phyloP scores from a whole-genome alignment of 1,139 yeast species.

The Nakaseomyces bracarensis region DNA sequence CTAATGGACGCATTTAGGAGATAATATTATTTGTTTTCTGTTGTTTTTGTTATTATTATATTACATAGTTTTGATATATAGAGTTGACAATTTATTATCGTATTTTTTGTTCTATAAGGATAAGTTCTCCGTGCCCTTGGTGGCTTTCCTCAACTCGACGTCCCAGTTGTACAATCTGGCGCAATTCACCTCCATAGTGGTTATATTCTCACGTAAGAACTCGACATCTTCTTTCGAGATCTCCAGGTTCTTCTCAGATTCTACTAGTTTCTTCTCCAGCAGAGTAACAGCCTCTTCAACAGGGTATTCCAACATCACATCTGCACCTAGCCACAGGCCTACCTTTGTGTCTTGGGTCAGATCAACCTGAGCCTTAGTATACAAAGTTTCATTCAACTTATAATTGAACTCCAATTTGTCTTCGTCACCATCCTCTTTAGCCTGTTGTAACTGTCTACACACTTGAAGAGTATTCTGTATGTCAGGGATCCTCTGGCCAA shows the following conservation, averaged over 20 bases:
- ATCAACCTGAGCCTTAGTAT: slow-evolving; percentile 63
- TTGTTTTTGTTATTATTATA: too few relatives aligned
- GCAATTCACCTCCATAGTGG: slow-evolving; percentile 96
- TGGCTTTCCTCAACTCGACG: slow-evolving; percentile 64
- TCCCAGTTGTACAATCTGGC: slow-evolving; percentile 96
- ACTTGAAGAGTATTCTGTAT: slow-evolving; percentile 73
- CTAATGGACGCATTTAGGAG: slow-evolving; percentile 30
- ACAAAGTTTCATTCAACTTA: slow-evolving; percentile 87
- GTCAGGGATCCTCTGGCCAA: slow-evolving; percentile 78
- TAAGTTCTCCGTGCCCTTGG: slow-evolving; percentile 27
- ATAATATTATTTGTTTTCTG: slow-evolving; percentile 13
- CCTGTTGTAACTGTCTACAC: slow-evolving; percentile 48
- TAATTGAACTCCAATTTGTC: slow-evolving; percentile 59
- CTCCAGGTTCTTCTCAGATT: slow-evolving; percentile 52
- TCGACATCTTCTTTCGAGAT: slow-evolving; percentile 78
- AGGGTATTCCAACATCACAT: slow-evolving; percentile 93
- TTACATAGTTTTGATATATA: too few relatives aligned
- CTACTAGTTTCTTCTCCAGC: slow-evolving; percentile 51
- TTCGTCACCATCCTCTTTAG: slow-evolving; percentile 35
- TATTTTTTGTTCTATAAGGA: slow-evolving; percentile 2
- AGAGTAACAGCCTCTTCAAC: slow-evolving; percentile 75
- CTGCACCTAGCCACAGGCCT: slow-evolving; percentile 92
- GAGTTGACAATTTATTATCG: too few relatives aligned
- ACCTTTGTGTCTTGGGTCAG: slow-evolving; percentile 43
- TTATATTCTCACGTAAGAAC: slow-evolving; percentile 81